Evolutionary conservation across 106 monocot species (phyloP).

Genomic region (Apostasia ramifera): DNA sequence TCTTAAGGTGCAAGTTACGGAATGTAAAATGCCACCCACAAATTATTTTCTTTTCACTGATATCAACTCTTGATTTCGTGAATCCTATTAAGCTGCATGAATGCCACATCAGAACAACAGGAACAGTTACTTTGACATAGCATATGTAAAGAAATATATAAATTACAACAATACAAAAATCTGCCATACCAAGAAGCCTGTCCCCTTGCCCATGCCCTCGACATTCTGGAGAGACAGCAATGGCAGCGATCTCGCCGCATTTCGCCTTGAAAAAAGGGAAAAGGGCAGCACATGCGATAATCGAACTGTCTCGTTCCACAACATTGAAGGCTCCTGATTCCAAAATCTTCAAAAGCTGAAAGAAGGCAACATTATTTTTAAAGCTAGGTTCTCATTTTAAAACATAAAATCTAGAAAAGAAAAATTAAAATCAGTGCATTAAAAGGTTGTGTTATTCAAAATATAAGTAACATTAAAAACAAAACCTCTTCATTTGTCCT

Average conservation of each 20-base stretch:
- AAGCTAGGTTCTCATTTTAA: not conserved
- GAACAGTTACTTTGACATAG: too few relatives aligned
- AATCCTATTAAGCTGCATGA: too few relatives aligned
- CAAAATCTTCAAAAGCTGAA: conserved; percentile 61
- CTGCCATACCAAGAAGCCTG: conserved; percentile 73
- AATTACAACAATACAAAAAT: not conserved
- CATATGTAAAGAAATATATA: not conserved
- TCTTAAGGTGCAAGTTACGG: too few relatives aligned
- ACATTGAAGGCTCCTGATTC: conserved; percentile 44
- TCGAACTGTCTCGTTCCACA: conserved; percentile 90
- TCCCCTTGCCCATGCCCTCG: conserved; percentile 95
- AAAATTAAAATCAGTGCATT: conserved; percentile 1
- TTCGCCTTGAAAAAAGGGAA: conserved; percentile 70
- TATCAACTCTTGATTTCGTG: too few relatives aligned
- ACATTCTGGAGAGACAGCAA: conserved; percentile 84
- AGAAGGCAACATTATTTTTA: not conserved
- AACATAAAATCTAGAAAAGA: not conserved
- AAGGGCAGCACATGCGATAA: conserved; percentile 88
- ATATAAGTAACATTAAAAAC: not conserved
- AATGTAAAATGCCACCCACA: too few relatives aligned
- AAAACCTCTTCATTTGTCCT: conserved; percentile 27
- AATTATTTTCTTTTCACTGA: too few relatives aligned
- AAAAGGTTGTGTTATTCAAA: not conserved
- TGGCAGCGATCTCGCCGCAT: conserved; percentile 82
- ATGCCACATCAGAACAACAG: too few relatives aligned